Evolutionary conservation across 1,139 yeast species (phyloP), one percentile per base, ranked within the genome.

Genomic region (Pichiaceae sp.): DNA sequence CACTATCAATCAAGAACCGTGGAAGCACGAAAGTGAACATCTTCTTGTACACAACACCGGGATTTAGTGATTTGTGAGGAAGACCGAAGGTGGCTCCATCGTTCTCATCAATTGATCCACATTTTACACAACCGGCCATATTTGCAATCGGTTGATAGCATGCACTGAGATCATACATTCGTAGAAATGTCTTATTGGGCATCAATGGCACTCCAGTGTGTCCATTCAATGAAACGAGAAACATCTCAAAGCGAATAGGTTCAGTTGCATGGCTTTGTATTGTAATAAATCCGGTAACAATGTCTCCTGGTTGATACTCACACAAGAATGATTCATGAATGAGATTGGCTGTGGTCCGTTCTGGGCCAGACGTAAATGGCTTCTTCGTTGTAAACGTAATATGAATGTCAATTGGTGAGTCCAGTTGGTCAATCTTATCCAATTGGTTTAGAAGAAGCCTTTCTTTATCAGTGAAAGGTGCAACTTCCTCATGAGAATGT

Each of bases 11-110:
- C 30, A 77, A 56, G 39, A 64, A 67, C 23, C 62, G 60, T 0
- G 87, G 89, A 38, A 79, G 68, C 51, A 68, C 74, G 56, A 80
- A 79, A 21, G 74, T 70, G 54, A 80, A 78, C 48, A 38, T 38
- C 24, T 41, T 42, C 17, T 44, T 42, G 28, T 40, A 44, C 17
- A 28, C 37, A 1, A 20, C 17, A 9, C 42, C 42, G 12, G 42
- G 42, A 7, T 28, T 20, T 6, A 39, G 24, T 4, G 16, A 17
- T 31, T 29, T 31, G 11, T 33, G 23, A 3, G 38, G 19, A 27
- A 39, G 37, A 3, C 42, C 42, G 24, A 33, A 31, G n/a, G 16
- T 23, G 9, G 36, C 11, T 7, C 33, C 29, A 28, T 39, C 42
- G 4, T 19, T 4, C 4, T 8, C 9, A 33, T 43, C 48, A 3